phyloP scores from a whole-genome alignment of 768 basidiomycete species.

The Pholiota conissans region DNA sequence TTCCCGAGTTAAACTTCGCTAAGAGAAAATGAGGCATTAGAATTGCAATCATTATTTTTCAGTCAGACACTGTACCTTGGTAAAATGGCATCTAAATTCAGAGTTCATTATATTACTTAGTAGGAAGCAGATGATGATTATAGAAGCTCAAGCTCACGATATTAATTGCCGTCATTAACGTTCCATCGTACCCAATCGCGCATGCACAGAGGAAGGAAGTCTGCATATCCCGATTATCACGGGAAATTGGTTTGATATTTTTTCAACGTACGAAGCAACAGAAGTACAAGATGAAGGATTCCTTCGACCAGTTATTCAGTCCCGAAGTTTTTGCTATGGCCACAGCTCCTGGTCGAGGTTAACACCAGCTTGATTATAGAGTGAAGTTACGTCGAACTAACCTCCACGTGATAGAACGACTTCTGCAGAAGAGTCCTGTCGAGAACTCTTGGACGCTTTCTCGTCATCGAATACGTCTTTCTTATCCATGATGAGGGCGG shows the following conservation, averaged over 20 bases:
- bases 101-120: too few relatives aligned
- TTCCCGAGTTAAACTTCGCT: neutral
- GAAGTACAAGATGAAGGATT: neutral
- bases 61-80: neutral
- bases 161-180: neutral
- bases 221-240: too few relatives aligned
- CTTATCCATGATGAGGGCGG: neutral
- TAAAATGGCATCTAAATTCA: neutral
- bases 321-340: neutral
- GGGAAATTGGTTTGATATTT: too few relatives aligned
- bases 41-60: neutral
- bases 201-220: conserved; percentile 1
- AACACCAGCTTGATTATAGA: neutral
- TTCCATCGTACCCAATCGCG: neutral
- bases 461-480: neutral
- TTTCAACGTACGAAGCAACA: neutral
- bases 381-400: neutral
- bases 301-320: neutral
- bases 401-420: neutral
- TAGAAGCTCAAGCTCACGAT: too few relatives aligned
- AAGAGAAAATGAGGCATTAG: neutral
- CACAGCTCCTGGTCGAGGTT: neutral
- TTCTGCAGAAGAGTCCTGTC: neutral
- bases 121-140: too few relatives aligned
- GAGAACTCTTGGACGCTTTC: neutral